These are phyloP conservation scores for Dactylellina drechsleri DNA, from an alignment of 2,329 filamentous ascomycete species.

Conservation along the genomic window DNA sequence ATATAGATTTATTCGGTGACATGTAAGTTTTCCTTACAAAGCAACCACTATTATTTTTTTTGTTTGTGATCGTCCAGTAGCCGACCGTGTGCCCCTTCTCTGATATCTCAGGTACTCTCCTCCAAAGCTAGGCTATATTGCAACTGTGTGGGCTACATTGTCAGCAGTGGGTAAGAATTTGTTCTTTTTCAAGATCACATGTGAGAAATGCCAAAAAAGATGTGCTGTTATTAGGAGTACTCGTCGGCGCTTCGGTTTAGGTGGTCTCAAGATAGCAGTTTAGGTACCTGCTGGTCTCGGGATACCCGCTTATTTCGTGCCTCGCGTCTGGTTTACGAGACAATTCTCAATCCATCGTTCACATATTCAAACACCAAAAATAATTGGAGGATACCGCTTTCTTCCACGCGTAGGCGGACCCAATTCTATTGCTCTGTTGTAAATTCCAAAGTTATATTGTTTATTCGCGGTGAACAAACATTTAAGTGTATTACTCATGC, in stretches of 20 bases:
- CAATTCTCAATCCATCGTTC: no score
- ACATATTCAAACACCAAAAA: no score
- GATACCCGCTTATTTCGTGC: no score
- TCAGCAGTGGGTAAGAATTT: not conserved
- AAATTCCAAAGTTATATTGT: no score
- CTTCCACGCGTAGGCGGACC: no score
- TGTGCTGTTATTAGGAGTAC: not conserved
- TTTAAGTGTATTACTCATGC: no score
- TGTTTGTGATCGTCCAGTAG: not conserved
- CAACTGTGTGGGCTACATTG: not conserved
- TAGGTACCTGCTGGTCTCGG: no score
- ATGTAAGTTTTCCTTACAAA: not conserved
- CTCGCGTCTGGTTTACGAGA: no score
- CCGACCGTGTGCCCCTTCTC: not conserved
- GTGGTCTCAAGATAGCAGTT: no score
- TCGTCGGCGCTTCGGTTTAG: not conserved
- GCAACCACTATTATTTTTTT: not conserved
- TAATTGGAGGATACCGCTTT: no score
- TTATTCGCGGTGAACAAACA: no score
- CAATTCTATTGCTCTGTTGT: no score
- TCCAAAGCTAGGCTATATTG: slow-evolving; percentile 1
- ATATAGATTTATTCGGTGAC: slow-evolving; percentile 4
- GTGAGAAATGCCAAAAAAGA: not conserved
- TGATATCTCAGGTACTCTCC: not conserved
- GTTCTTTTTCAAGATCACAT: not conserved